phyloP scores from a whole-genome alignment of 768 basidiomycete genomes.

The Peribolospora kevripleyi region DNA sequence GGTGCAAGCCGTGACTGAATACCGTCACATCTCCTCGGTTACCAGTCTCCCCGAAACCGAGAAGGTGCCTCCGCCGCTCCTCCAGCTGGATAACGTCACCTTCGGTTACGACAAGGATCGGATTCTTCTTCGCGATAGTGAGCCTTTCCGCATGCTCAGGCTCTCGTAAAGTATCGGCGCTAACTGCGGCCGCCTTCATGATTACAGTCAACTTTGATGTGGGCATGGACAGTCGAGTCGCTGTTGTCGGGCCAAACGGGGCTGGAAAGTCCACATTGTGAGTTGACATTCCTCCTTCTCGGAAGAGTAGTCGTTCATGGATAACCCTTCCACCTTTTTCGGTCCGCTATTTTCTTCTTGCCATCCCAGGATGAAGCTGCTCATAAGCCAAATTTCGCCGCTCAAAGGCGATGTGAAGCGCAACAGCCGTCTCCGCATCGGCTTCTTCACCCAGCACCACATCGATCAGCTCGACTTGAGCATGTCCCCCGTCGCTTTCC shows the following conservation, averaged over 20 bases:
- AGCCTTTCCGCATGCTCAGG: too few relatives aligned
- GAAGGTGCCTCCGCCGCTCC: slow-evolving; percentile 83
- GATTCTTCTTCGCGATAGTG: slow-evolving; percentile 35
- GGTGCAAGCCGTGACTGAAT: background rate
- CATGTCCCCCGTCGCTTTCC: slow-evolving; percentile 80
- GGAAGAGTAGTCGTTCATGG: background rate
- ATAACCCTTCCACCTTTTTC: background rate
- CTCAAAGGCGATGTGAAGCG: slow-evolving; percentile 55
- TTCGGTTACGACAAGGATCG: slow-evolving; percentile 61
- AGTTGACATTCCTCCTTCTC: slow-evolving; percentile 12
- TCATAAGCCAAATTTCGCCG: slow-evolving; percentile 61
- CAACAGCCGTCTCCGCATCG: slow-evolving; percentile 62
- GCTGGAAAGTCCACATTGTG: slow-evolving; percentile 89
- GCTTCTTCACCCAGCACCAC: slow-evolving; percentile 83
- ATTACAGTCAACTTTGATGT: slow-evolving; percentile 55
- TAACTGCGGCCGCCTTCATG: too few relatives aligned
- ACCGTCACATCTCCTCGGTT: background rate
- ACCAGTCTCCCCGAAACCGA: slow-evolving; percentile 77
- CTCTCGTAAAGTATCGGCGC: too few relatives aligned
- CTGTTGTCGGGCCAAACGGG: slow-evolving; percentile 44
- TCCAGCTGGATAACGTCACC: slow-evolving; percentile 71
- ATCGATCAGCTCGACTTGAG: slow-evolving; percentile 65
- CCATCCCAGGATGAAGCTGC: slow-evolving; percentile 53
- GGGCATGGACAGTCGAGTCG: slow-evolving; percentile 78
- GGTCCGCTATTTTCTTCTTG: background rate